Percentiles rank a stretch among this genome's conserved stretches.
Evolutionary conservation across 305 asterid species (phyloP).

Genomic region (Plantago coronopus): DNA sequence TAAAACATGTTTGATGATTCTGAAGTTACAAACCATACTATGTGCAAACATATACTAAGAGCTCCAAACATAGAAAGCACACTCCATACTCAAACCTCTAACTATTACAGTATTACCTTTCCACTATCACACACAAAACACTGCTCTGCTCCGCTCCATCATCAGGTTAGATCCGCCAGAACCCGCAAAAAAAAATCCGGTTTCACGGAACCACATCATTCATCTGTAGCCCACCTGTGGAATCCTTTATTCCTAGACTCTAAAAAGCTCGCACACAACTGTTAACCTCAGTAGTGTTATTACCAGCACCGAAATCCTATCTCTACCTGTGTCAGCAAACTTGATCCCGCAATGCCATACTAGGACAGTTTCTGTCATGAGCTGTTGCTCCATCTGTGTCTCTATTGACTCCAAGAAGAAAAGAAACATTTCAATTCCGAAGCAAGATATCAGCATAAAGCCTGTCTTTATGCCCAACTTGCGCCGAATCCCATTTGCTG

Average conservation of each 20-base stretch:
- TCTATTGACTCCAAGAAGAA: no score
- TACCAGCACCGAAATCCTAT: constrained; percentile 23
- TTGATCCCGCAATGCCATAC: constrained; percentile 3
- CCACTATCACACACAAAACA: constrained; percentile 12
- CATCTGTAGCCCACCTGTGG: constrained; percentile 17
- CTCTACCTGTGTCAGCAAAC: constrained; percentile 5
- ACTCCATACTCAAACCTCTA: constrained; percentile 25
- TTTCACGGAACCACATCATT: constrained; percentile 18
- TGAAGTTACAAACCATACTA: constrained; percentile 32
- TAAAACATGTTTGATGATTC: neutral
- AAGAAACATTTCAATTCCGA: no score
- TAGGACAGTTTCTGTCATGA: no score
- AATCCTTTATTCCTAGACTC: constrained; percentile 32
- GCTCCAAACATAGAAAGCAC: constrained; percentile 20
- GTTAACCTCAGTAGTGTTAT: constrained; percentile 3
- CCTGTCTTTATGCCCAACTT: neutral
- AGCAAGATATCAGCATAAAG: neutral
- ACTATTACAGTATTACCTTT: constrained; percentile 14
- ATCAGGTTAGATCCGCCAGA: constrained; percentile 25
- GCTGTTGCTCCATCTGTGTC: no score
- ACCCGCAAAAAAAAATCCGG: constrained; percentile 18
- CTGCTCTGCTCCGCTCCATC: constrained; percentile 6
- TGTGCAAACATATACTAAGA: constrained; percentile 27
- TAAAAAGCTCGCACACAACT: constrained; percentile 20
- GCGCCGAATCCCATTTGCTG: neutral